Evolutionary conservation across 306 rosid genomes (phyloP).

Genomic region (Quercus glauca): DNA sequence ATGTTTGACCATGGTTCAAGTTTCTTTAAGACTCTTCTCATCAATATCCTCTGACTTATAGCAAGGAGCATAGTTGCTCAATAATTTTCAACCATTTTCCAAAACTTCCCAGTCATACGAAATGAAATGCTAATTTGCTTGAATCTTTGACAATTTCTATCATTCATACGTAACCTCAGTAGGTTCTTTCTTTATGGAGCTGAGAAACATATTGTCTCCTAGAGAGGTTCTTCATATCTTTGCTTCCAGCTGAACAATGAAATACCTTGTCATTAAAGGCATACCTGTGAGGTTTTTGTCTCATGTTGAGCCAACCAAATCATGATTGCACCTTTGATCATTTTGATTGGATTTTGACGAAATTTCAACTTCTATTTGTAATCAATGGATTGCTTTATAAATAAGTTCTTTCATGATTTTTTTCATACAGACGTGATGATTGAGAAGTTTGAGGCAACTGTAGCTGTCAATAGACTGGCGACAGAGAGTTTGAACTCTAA

Average conservation of each 20-base stretch:
- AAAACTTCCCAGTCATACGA: neutral
- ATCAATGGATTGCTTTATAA: constrained; percentile 7
- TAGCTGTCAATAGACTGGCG: constrained; percentile 48
- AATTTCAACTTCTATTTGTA: neutral
- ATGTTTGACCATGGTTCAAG: too few relatives aligned
- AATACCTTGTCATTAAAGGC: constrained; percentile 1
- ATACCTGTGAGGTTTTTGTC: constrained; percentile 6
- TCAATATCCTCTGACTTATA: neutral
- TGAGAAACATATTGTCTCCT: neutral
- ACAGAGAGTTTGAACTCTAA: constrained; percentile 61
- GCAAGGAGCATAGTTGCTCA: neutral
- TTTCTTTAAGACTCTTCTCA: neutral
- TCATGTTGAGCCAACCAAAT: neutral
- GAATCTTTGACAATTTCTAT: neutral
- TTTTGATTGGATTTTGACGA: neutral
- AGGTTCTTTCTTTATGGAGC: too few relatives aligned
- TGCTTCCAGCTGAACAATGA: neutral
- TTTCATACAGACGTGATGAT: constrained; percentile 61
- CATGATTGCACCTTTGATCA: neutral
- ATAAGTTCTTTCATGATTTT: neutral
- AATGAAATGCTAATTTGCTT: constrained; percentile 8
- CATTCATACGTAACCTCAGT: neutral
- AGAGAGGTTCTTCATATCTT: constrained; percentile 5
- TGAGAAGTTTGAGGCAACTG: constrained; percentile 58
- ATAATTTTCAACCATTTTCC: neutral